A percentile compares a stretch with the other conserved stretches of the same genome.
Conservation (phyloP, 2,329 filamentous ascomycete genomes). For the Juglanconis sp. region DNA sequence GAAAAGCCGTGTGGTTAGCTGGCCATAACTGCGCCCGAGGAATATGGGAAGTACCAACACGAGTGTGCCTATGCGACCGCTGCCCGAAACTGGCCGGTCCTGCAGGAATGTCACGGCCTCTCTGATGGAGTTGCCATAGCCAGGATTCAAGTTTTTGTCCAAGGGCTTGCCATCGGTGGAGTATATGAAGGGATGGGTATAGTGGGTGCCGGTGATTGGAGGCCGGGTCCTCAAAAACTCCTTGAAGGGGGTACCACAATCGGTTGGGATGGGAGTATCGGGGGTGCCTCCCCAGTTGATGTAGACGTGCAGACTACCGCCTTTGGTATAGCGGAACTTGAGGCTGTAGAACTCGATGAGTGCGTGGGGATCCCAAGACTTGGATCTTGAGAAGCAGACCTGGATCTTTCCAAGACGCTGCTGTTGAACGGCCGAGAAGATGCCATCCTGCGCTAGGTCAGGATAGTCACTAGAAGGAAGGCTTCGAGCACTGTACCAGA, state of each 20-base stretch:
- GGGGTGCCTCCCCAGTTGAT: background rate
- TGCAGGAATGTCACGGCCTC: background rate
- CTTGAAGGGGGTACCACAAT: background rate
- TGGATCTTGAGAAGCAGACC: slow-evolving; percentile 8
- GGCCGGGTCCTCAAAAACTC: background rate
- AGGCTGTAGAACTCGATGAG: slow-evolving; percentile 12
- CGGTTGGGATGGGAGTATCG: background rate
- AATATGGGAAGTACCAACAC: background rate
- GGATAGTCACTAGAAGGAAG: accelerated
- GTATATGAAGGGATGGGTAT: slow-evolving; percentile 5
- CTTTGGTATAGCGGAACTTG: slow-evolving; percentile 6
- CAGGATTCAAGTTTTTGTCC: background rate
- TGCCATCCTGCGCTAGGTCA: background rate
- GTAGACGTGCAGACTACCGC: background rate
- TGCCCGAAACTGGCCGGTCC: background rate
- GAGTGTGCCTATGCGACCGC: background rate
- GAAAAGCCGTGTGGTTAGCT: background rate
- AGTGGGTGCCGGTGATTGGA: slow-evolving; percentile 4
- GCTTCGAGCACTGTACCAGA: background rate
- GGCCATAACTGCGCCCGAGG: background rate
- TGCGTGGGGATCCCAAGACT: background rate
- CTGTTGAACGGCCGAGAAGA: background rate
- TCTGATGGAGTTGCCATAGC: background rate
- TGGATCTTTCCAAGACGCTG: slow-evolving; percentile 5
- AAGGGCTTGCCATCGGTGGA: background rate